phyloP scores from a whole-genome alignment of 768 basidiomycete species.

The Thelephora ganbajun region DNA sequence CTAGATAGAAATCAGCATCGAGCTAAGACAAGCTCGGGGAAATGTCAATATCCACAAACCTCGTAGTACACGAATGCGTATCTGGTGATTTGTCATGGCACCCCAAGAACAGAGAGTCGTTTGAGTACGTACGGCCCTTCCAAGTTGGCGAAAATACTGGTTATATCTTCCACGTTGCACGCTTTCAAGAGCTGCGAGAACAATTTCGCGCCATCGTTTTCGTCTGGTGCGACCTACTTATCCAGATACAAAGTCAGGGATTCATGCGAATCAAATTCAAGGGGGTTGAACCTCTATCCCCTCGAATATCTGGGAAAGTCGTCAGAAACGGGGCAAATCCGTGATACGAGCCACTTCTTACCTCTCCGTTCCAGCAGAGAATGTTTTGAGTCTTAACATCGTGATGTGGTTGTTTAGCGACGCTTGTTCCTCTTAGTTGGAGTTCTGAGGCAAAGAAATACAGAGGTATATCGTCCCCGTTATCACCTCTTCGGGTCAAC shows the following conservation, averaged over 20 bases:
- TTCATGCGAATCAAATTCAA: neutral
- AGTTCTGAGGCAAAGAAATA: conserved; percentile 68
- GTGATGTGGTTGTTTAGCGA: conserved; percentile 55
- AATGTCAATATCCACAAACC: conserved; percentile 26
- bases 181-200: conserved; percentile 19
- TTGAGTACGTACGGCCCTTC: conserved; percentile 66
- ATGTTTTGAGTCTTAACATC: conserved; percentile 33
- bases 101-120: neutral
- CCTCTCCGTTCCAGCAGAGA: conserved; percentile 84
- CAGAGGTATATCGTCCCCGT: conserved; percentile 14
- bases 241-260: neutral
- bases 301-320: conserved; percentile 45
- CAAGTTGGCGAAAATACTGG: conserved; percentile 37
- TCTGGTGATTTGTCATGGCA: conserved; percentile 20
- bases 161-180: conserved; percentile 26
- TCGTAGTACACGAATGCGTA: conserved; percentile 76
- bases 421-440: conserved; percentile 44
- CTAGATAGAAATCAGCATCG: conserved; percentile 18
- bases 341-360: conserved; percentile 14
- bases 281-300: conserved; percentile 47
- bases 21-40: neutral
- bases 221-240: conserved; percentile 35
- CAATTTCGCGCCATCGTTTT: conserved; percentile 62
- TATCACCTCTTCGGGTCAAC: conserved; percentile 4
- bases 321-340: neutral